Percentiles rank a stretch among this genome's conserved stretches.
phyloP scores from a whole-genome alignment of 768 basidiomycete genomes.

The Lactarius evosmus region DNA sequence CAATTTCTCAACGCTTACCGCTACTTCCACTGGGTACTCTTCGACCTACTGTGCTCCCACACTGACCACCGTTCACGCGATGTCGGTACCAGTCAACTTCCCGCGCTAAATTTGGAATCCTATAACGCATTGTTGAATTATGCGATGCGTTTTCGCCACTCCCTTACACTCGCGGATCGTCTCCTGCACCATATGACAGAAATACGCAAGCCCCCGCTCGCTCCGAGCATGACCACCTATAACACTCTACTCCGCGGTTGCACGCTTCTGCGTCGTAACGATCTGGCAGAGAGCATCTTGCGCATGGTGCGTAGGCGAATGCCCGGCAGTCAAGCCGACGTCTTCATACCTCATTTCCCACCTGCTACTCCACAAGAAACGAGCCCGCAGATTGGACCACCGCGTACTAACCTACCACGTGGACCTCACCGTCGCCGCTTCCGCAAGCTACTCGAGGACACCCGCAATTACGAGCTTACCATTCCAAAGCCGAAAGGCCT shows the following conservation, averaged over 20 bases:
- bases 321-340: conserved; percentile 19
- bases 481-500: conserved; percentile 23
- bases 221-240: conserved; percentile 49
- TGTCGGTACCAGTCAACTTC: conserved; percentile 26
- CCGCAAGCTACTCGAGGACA: not conserved
- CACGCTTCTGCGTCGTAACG: conserved; percentile 46
- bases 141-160: conserved; percentile 56
- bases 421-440: not conserved
- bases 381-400: not conserved
- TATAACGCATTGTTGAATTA: conserved; percentile 69
- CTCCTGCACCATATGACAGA: conserved; percentile 56
- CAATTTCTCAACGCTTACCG: conserved; percentile 29
- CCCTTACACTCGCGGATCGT: conserved; percentile 44
- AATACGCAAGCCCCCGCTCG: conserved; percentile 40
- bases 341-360: not conserved
- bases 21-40: conserved; percentile 36
- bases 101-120: conserved; percentile 39
- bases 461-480: conserved; percentile 15
- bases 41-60: conserved; percentile 26
- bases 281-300: conserved; percentile 42
- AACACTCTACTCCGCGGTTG: conserved; percentile 59
- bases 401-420: not conserved
- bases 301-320: conserved; percentile 34
- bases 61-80: conserved; percentile 8
- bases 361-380: not conserved